Conservation (phyloP, 768 basidiomycete genomes). For the Pleurotus ostreatus region DNA sequence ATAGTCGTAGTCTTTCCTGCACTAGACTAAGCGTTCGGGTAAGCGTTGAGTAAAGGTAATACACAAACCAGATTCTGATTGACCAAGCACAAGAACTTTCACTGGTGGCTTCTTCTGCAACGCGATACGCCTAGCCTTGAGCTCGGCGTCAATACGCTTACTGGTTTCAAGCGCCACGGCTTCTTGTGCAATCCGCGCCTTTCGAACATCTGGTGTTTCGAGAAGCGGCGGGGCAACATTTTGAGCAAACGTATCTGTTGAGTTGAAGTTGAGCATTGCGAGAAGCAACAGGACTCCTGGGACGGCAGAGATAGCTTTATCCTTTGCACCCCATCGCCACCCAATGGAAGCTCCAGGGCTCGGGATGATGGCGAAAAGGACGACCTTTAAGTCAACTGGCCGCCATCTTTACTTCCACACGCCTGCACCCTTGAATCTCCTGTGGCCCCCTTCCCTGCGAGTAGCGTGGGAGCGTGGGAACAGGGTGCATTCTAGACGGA, state of each 20-base stretch:
- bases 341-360: neutral
- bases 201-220: slow-evolving; percentile 2
- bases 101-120: slow-evolving; percentile 8
- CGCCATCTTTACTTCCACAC: neutral
- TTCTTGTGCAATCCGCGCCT: neutral
- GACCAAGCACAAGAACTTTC: slow-evolving; percentile 9
- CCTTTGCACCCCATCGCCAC: too few relatives aligned
- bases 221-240: slow-evolving; percentile 1
- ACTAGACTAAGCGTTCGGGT: neutral
- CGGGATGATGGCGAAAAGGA: neutral
- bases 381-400: neutral
- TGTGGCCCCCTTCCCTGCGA: slow-evolving; percentile 2
- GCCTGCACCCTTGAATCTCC: neutral
- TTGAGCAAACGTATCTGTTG: slow-evolving; percentile 3
- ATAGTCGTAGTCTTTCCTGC: slow-evolving; percentile 9
- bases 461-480: slow-evolving; percentile 1
- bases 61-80: slow-evolving; percentile 9
- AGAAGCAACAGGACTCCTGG: neutral
- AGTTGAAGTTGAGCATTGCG: slow-evolving; percentile 4
- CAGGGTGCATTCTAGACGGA: neutral
- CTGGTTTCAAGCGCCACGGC: slow-evolving; percentile 2
- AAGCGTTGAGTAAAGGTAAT: too few relatives aligned
- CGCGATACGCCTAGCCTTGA: slow-evolving; percentile 6
- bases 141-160: slow-evolving; percentile 7
- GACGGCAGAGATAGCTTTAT: too few relatives aligned